Evolutionary conservation across 495 filamentous ascomycete genomes (phyloP), one percentile per base, ranked within the genome.

Genomic region (Neurospora sp.): DNA sequence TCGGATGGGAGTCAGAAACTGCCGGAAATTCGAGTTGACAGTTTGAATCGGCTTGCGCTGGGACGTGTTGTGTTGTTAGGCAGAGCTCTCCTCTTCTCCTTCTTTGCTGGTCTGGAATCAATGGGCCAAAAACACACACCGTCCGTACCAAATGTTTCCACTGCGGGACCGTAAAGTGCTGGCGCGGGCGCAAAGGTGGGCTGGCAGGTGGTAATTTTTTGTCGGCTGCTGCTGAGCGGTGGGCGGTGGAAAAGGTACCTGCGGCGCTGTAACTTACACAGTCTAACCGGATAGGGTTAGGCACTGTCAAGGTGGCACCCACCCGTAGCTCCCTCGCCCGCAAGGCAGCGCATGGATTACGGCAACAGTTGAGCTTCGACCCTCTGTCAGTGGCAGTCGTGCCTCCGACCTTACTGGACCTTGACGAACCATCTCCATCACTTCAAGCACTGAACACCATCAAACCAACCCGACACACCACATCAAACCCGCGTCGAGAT

Each of bases 291-390:
- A 66, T 66, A 16, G 3, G 27, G 54, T 35, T 66, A 66, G 54
- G 54, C 7, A 14, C 6, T 16, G 14, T 31, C 11, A 16, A 66
- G 3, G 54, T 66, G 54, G 54, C 54, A 66, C 54, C 54, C 54
- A 66, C 54, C 54, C 54, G 54, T 37, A 66, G 54, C 54, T 66
- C 54, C 54, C 54, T 66, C 54, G 73, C 75, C 73, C 74, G 75
- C 75, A 74, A 79, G 78, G 78, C 79, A 81, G 78, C 54, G 54
- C 78, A 81, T 81, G 79, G 79, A 81, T 81, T 81, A 81, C 79
- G 79, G 79, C 54, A 80, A 77, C 76, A 72, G 74, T 77, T 78
- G 74, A 78, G 73, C 71, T 72, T 70, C 70, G 73, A 59, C 48
- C 73, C 72, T 59, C 74, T 70, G 66, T 59, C 71, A 66, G 54